Conservation (phyloP, 2,329 filamentous ascomycete species). For the Colletotrichum sp. region DNA sequence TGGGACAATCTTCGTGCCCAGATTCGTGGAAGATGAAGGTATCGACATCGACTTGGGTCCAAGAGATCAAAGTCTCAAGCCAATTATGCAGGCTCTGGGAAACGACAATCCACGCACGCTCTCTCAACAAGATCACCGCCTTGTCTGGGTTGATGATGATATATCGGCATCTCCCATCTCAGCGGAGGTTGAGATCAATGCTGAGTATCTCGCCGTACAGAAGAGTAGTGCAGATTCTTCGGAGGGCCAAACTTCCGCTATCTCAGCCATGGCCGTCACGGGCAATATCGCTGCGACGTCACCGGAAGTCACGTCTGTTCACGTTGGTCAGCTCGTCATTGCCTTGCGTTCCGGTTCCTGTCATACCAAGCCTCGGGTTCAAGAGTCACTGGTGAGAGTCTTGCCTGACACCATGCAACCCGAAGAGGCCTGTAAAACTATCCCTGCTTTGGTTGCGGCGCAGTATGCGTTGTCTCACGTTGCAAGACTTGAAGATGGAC, state of each 20-base stretch:
- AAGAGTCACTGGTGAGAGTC: neutral
- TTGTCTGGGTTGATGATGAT: neutral
- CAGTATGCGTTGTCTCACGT: conserved; percentile 28
- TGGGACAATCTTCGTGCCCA: conserved; percentile 10
- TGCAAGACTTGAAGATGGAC: conserved; percentile 29
- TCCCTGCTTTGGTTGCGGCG: neutral
- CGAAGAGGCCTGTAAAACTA: neutral
- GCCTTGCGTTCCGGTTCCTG: neutral
- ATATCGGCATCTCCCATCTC: neutral
- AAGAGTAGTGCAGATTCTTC: neutral
- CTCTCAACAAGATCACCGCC: neutral
- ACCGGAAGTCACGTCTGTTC: neutral
- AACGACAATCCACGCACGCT: neutral
- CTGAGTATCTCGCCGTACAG: neutral
- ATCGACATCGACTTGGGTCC: neutral
- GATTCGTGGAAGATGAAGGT: conserved; percentile 8
- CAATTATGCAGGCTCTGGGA: neutral
- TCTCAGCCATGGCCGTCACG: neutral
- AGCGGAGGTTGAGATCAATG: neutral
- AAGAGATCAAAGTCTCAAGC: neutral
- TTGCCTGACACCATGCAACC: neutral
- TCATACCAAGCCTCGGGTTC: neutral
- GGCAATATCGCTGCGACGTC: neutral
- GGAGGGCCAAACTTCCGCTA: neutral
- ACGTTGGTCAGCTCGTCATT: neutral